phyloP scores from a whole-genome alignment of 2,329 filamentous ascomycete genomes.

The Hymenotorrendiella dingleyae region DNA sequence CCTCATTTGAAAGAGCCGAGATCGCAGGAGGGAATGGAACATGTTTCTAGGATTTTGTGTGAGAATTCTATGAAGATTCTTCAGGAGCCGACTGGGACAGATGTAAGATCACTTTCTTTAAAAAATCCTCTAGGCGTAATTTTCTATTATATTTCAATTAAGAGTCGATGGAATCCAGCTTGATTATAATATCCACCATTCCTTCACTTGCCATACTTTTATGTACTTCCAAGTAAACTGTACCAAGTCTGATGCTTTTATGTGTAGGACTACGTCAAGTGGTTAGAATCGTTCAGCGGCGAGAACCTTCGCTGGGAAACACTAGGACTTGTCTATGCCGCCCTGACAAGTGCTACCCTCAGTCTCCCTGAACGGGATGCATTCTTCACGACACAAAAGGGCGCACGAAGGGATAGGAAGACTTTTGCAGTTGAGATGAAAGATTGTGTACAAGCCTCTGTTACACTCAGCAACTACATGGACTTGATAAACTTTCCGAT shows the following conservation, averaged over 20 bases:
- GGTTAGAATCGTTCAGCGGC: conserved; percentile 24
- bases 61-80: conserved; percentile 25
- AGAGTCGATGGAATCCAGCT: too few relatives aligned
- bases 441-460: conserved; percentile 31
- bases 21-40: conserved; percentile 19
- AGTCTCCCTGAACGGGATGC: conserved; percentile 17
- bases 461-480: conserved; percentile 32
- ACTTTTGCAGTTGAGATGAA: conserved; percentile 27
- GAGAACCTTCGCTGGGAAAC: conserved; percentile 29
- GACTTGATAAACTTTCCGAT: conserved; percentile 35
- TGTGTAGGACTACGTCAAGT: conserved; percentile 27
- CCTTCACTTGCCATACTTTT: too few relatives aligned
- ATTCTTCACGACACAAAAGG: conserved; percentile 25
- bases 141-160: too few relatives aligned
- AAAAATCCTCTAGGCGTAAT: too few relatives aligned
- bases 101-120: too few relatives aligned
- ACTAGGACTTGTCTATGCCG: conserved; percentile 25
- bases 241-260: too few relatives aligned
- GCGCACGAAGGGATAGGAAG: conserved; percentile 20
- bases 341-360: conserved; percentile 18
- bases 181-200: too few relatives aligned
- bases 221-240: too few relatives aligned
- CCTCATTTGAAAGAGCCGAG: conserved; percentile 20
- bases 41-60: conserved; percentile 21
- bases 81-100: conserved; percentile 17